Base-by-base conservation (phyloP, 2,329 filamentous ascomycete genomes). In the Aspergillus arachidicola region DNA sequence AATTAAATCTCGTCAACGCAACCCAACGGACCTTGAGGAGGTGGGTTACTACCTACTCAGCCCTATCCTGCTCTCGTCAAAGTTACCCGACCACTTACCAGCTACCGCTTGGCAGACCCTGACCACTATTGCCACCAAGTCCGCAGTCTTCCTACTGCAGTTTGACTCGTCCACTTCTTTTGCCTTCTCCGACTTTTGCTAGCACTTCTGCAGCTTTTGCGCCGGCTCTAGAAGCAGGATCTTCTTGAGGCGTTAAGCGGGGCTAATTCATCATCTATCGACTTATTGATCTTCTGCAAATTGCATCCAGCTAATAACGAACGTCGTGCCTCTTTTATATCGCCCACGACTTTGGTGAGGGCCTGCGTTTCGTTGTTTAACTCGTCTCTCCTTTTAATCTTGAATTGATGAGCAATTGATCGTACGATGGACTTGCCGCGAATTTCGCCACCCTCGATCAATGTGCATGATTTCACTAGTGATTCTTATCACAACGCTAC, bases 361-460 rank as follows among this genome's bases (percentile, higher is more conserved):
- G 54, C 21, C 30, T 57, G 14, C 41, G 30, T 38, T 58, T 55
- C 57, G 38, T 54, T n/a, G 50, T 45, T 26, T 32, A 53, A 50
- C 41, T 48, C 16, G 48, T 32, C 26, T 51, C 28, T 32, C 9
- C 50, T 48, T 43, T 51, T 46, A 26, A 36, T 53, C 57, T 57
- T 58, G 58, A 59, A 65, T 65, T 62, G 59, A 67, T 66, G 62
- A 63, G 60, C 61, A 59, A 54, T 62, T 64, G 59, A 69, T 71
- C 66, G 65, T 73, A 78, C 72, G 66, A 83, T 83, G 81, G 80
- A 83, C 67, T 79, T 80, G 57, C 76, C 79, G 63, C 76, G 75
- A 70, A 65, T 76, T 58, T 72, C 76, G 56, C 71, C 80, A 60
- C 79, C 81, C 56, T 77, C 79, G 64, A 81, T 81, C 65, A 76